phyloP scores from a whole-genome alignment of 2,329 filamentous ascomycete species.

The Sporothrix curviconia region DNA sequence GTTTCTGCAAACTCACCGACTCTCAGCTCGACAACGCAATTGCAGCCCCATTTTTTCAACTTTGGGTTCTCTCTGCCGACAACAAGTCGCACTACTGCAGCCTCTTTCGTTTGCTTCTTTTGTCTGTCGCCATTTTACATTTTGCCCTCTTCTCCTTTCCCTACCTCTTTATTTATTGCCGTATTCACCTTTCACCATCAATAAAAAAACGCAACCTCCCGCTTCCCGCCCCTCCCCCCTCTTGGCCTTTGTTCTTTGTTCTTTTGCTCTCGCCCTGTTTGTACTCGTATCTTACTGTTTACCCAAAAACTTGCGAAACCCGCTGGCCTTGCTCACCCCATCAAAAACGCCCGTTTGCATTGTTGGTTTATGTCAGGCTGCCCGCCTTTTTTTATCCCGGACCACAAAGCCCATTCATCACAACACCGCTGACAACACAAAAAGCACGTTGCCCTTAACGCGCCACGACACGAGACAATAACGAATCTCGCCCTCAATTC shows the following conservation, averaged over 20 bases:
- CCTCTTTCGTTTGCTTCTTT: not conserved
- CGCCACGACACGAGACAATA: slow-evolving; percentile 12
- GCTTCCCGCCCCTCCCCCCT: not conserved
- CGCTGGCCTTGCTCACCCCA: no score
- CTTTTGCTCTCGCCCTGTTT: not conserved
- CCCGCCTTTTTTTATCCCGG: not conserved
- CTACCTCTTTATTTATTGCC: not conserved
- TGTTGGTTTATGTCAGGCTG: not conserved
- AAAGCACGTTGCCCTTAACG: slow-evolving; percentile 6
- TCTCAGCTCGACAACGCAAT: no score
- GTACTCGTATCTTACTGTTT: not conserved
- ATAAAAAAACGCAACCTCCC: not conserved
- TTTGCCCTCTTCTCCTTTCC: not conserved
- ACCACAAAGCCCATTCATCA: not conserved
- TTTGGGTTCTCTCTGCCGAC: not conserved
- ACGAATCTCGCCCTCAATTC: not conserved
- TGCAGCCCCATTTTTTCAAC: no score
- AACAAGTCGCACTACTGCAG: slow-evolving; percentile 10
- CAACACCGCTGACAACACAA: slow-evolving; percentile 8
- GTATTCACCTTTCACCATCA: not conserved
- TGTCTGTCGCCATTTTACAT: not conserved
- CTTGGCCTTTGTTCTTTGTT: not conserved
- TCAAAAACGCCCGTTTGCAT: not conserved
- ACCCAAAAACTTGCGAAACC: not conserved
- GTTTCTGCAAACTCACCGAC: no score